Percentiles rank a stretch among this genome's conserved stretches.
Conservation (phyloP, 768 basidiomycete genomes). For the Phlebiopsis gigantea region DNA sequence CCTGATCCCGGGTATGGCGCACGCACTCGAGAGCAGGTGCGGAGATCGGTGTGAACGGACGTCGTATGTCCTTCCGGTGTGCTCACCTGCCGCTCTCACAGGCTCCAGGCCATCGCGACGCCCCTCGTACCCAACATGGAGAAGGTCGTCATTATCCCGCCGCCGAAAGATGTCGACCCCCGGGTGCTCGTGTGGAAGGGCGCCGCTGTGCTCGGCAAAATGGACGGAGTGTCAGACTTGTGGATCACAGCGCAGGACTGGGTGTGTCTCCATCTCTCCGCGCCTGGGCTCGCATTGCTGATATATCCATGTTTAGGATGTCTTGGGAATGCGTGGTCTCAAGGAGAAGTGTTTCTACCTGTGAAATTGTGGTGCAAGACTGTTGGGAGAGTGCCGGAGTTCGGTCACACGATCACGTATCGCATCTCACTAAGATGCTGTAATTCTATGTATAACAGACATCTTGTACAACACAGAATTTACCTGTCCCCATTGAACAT, state of each 20-base stretch:
- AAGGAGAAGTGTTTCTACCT: constrained; percentile 82
- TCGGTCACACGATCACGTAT: background rate
- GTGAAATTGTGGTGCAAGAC: constrained; percentile 29
- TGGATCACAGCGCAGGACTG: constrained; percentile 89
- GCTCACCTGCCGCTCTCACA: constrained; percentile 26
- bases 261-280: constrained; percentile 41
- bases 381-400: too few relatives aligned
- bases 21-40: constrained; percentile 85
- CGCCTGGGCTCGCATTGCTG: background rate
- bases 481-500: too few relatives aligned
- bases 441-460: background rate
- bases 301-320: constrained; percentile 40
- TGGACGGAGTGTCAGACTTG: constrained; percentile 85
- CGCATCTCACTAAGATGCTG: background rate
- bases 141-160: constrained; percentile 88
- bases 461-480: too few relatives aligned
- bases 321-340: constrained; percentile 73
- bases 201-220: constrained; percentile 82
- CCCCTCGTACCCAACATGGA: constrained; percentile 81
- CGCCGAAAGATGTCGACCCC: constrained; percentile 89
- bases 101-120: constrained; percentile 79
- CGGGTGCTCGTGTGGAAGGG: constrained; percentile 94
- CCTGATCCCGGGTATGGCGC: constrained; percentile 74
- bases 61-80: background rate
- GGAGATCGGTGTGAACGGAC: constrained; percentile 17